phyloP scores from a whole-genome alignment of 2,329 filamentous ascomycete genomes.

The Trichoderma sp. region DNA sequence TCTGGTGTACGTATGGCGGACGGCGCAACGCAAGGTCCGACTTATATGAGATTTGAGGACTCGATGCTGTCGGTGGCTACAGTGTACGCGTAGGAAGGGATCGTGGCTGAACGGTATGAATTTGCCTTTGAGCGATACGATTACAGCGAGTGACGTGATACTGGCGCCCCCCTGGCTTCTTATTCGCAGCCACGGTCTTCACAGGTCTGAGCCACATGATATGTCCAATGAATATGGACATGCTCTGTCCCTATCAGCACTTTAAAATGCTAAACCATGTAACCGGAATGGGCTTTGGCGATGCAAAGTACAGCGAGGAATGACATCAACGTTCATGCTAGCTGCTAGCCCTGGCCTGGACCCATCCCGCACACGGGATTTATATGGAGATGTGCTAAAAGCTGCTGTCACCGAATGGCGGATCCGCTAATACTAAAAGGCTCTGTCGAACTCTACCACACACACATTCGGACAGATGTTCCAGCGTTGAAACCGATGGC shows the following conservation, averaged over 20 bases:
- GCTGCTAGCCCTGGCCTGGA: neutral
- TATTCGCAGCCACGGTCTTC: neutral
- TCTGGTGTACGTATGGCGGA: neutral
- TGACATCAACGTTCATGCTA: neutral
- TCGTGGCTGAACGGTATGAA: neutral
- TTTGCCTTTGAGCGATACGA: neutral
- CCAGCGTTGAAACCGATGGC: neutral
- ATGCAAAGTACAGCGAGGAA: neutral
- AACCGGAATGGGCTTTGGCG: neutral
- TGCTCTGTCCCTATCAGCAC: neutral
- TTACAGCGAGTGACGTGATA: constrained; percentile 4
- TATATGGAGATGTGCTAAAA: neutral
- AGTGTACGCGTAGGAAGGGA: neutral
- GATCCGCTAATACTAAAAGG: neutral
- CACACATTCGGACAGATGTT: neutral
- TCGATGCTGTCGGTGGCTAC: constrained; percentile 3
- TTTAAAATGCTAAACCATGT: neutral
- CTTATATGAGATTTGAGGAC: neutral
- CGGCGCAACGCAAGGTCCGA: neutral
- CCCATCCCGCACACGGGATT: neutral
- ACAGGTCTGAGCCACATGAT: neutral
- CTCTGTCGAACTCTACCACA: neutral
- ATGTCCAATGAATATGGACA: neutral
- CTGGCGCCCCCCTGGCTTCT: neutral
- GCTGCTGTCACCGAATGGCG: neutral